Base-by-base conservation (phyloP, 2,329 filamentous ascomycete species). In the Trichoderma asperellum region DNA sequence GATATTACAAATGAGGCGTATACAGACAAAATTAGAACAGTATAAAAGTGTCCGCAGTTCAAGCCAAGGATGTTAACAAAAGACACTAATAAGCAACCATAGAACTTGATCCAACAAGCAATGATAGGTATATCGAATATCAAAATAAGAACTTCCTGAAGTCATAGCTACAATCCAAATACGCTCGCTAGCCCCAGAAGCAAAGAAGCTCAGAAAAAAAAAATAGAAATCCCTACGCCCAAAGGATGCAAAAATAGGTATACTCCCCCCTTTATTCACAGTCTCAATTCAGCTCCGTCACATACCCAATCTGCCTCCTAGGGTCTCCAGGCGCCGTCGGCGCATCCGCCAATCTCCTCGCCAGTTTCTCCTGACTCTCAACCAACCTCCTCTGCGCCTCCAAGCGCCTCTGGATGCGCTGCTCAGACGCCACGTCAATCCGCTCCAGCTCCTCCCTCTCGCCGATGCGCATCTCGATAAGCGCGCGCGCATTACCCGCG, bases 251-350 rank as follows among this genome's bases (percentile, higher is more conserved):
- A 66, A 47, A 27, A 40, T 18, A 18, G 3, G 5, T 4, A n/a
- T 43, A 7, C 40, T 2, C 16, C 55, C 14, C 12, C 2, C 11
- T 37, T 16, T 6, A 34, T 43, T 74, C 37, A 43, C 18, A 10
- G 18, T 10, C 16, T 43, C 74, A 85, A 70, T 82, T 82, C 74
- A 87, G 69, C 78, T 88, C 86, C 59, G 83, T 83, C 37, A 88
- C 81, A 72, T 82, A 88, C n/a, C 86, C 86, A 78, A 88, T 85
- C 79, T 87, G 84, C 71, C 83, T 81, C 73, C 84, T 77, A 53
- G 75, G 64, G 47, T 79, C 75, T 0, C 70, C 72, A 21, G 70
- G 49, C 10, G 72, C 72, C 18, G 55, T 68, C 1, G 76, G 73
- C 0, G 75, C 77, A 18, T 84, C 81, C 10, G 86, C 84, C 69